Base-by-base conservation (phyloP, 2,329 filamentous ascomycete species). In the Epichloe festucae region DNA sequence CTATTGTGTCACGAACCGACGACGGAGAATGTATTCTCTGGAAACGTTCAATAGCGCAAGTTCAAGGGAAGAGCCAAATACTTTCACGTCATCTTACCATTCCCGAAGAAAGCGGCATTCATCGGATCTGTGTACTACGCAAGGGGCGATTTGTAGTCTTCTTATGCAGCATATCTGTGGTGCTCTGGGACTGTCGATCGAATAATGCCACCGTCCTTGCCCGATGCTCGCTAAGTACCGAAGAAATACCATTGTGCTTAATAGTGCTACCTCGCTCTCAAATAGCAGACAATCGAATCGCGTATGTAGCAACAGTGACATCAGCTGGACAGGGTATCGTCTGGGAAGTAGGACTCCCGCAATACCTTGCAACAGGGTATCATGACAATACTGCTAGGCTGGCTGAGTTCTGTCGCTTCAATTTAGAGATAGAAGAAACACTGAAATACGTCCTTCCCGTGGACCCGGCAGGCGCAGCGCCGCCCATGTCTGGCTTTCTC, bases 121-220 rank as follows among this genome's bases (percentile, higher is more conserved):
- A 88, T 64, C 81, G 87, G 48, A 90, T 89, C 56, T 87, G 84
- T 55, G 73, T 95, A 3, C 69, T 95, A 31, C 78, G 85, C 53
- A 81, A 89, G 59, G 88, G 87, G 12, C 77, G 83, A 40, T 90
- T 89, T 60, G 78, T 94, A 10, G 77, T 93, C n/a, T 89, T 90
- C 55, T 72, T 95, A 27, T 82, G 87, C 56, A 78, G 87, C 56
- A 72, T 79, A 10, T 78, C 74, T 17, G 75, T 95, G 31, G 81
- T 82, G 0, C 70, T 95, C 0, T 95, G 89, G 89, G 88, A 95
- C 64, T 85, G 87, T 54, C 77, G 85, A 43, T 69, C 72, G 0
- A 68, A 75, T 10, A 67, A 70, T 46, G 85, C 86, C 1, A 64
- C 66, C 5, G 73, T 82, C 46, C 69, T 94, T 42, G 65, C 62